Conservation (phyloP, 345 rosid genomes). For the Brassica napus region DNA sequence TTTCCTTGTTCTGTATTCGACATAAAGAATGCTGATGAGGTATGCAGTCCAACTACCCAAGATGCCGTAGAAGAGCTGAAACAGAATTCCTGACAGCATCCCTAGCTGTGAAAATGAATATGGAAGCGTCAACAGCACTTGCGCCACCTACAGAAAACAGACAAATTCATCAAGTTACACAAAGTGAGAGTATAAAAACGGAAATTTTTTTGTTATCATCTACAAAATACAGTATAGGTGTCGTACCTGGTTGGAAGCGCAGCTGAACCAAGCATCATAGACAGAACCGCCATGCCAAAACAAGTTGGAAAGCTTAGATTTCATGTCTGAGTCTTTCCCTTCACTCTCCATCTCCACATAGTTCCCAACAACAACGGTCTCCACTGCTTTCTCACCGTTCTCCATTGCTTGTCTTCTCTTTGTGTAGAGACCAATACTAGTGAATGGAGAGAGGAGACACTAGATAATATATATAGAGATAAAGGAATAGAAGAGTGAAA, state of each 20-base stretch:
- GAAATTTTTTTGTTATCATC: background rate
- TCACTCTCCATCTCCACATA: constrained; percentile 93
- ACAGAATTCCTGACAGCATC: constrained; percentile 85
- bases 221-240: background rate
- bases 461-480: constrained; percentile 40
- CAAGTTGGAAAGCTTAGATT: constrained; percentile 62
- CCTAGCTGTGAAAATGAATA: constrained; percentile 98
- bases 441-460: background rate
- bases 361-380: constrained; percentile 83
- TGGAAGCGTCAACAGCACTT: constrained; percentile 92
- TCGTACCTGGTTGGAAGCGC: constrained; percentile 88
- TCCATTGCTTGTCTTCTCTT: constrained; percentile 42
- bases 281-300: constrained; percentile 98
- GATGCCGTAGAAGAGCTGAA: constrained; percentile 93
- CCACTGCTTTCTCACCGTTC: constrained; percentile 70
- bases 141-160: constrained; percentile 73
- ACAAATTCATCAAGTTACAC: background rate
- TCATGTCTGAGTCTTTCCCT: constrained; percentile 60
- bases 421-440: background rate
- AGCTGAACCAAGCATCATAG: constrained; percentile 99
- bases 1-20: constrained; percentile 94
- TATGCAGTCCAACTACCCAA: constrained; percentile 99
- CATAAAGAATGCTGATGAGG: constrained; percentile 87
- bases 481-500: background rate
- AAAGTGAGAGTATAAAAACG: background rate